Base-by-base conservation (phyloP, 805 yeast species). In the Vanderwaltozyma verrucispora region DNA sequence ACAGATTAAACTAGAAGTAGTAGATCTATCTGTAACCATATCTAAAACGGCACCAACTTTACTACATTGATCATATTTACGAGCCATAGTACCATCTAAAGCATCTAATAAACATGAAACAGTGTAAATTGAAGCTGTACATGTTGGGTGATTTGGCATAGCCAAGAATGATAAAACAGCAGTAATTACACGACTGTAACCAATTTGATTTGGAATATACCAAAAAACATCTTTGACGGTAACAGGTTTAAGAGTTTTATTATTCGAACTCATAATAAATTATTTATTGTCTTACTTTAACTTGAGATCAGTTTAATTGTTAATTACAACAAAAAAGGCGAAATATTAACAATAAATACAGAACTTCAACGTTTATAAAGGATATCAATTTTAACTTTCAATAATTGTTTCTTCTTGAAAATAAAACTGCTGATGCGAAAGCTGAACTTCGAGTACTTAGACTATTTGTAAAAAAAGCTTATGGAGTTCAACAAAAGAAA, bases 1-100 rank as follows among this genome's bases (percentile, higher is more conserved):
- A 59, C 94, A 87, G 48, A 92, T 77, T 52, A 92, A 71, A n/a
- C 95, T 81, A 12, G 94, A 75, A 0, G 99, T 92, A 12, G 98
- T 88, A 58, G 96, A 92, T 55, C 99, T 72, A 60, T 92, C 99
- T 15, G 98, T 89, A 24, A 92, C 96, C 99, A 92, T 92, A 62
- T 92, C 99, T 50, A 92, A 71, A 16, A 94, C 95, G 15, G 98
- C 97, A 27, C 99, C 99, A 48, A 86, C 85, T 48, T 75, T 73
- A 24, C 96, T 84, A 13, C 95, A 80, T 60, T 92, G 99, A 57
- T 83, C 75, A 58, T 70, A 85, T 51, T 72, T 72, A 45, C 99
- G 72, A 4, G 99, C 99, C 40, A 95, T 94, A 38, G 80, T 77
- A 4, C 99, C 99, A 59, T 92, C 99, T 40, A 87, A 74, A 0